phyloP scores from a whole-genome alignment of 2,329 filamentous ascomycete genomes.

The Cladophialophora immunda region DNA sequence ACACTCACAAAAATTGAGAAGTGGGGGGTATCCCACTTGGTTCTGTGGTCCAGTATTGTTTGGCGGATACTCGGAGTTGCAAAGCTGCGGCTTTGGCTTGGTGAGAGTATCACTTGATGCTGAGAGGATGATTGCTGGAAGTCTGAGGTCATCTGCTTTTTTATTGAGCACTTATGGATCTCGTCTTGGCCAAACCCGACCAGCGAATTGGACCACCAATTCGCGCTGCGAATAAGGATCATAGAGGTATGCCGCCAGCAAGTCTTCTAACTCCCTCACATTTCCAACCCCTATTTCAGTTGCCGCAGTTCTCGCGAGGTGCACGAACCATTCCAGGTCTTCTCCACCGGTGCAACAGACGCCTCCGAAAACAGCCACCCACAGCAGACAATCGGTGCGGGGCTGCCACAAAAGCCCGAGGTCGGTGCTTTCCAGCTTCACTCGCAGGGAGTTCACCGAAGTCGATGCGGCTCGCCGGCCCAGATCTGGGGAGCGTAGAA shows the following conservation, averaged over 20 bases:
- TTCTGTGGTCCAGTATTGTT: background rate
- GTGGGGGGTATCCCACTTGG: background rate
- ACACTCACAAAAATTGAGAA: background rate
- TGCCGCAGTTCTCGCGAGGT: constrained; percentile 23
- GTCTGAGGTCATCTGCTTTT: background rate
- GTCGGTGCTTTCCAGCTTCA: constrained; percentile 23
- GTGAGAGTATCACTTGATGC: background rate
- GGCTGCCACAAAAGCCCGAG: constrained; percentile 23
- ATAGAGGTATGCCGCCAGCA: constrained; percentile 26
- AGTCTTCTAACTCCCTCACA: constrained; percentile 24
- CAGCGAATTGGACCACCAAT: constrained; percentile 25
- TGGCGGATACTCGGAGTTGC: background rate
- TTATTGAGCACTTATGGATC: background rate
- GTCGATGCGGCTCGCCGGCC: constrained; percentile 17
- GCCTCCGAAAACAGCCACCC: constrained; percentile 30
- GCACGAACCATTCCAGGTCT: constrained; percentile 29
- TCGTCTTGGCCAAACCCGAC: constrained; percentile 25
- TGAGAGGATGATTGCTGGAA: background rate
- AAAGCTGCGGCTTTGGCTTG: background rate
- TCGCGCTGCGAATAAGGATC: constrained; percentile 29
- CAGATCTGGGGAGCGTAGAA: constrained; percentile 18
- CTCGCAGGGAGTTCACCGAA: constrained; percentile 9
- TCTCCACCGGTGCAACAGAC: constrained; percentile 23
- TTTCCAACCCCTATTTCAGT: constrained; percentile 23
- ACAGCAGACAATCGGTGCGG: constrained; percentile 28